A percentile compares a stretch with the other conserved stretches of the same genome.
Conservation (phyloP, 495 filamentous ascomycete species). For the Lasiosphaeria miniovina region DNA sequence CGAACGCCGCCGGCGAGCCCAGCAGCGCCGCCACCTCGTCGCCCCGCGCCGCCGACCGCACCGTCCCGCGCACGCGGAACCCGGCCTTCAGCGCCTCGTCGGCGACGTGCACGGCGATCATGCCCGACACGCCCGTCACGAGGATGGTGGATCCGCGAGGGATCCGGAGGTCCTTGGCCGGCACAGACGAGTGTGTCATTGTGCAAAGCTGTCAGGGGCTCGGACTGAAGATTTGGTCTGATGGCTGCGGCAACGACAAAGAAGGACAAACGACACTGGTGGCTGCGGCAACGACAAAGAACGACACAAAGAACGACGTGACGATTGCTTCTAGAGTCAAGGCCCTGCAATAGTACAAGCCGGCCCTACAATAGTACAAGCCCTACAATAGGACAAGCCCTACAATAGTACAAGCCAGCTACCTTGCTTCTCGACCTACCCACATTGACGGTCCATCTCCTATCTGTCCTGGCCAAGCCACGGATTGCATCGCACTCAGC, state of each 20-base stretch:
- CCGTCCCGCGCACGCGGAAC: slow-evolving; percentile 1
- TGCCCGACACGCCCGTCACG: slow-evolving; percentile 1
- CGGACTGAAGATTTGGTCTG: not conserved
- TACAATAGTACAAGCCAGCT: no score
- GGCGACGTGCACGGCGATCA: not conserved
- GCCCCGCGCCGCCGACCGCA: not conserved
- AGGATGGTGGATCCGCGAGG: slow-evolving; percentile 1
- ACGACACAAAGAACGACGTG: no score
- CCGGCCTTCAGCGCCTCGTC: slow-evolving; percentile 2
- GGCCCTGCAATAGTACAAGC: not conserved
- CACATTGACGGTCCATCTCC: not conserved
- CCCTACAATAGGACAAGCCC: not conserved
- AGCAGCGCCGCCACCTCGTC: not conserved
- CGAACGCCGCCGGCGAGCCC: not conserved
- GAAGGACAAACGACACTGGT: no score
- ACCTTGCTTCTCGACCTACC: not conserved
- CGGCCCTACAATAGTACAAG: no score
- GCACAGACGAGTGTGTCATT: not conserved
- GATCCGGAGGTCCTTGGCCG: not conserved
- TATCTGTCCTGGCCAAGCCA: not conserved
- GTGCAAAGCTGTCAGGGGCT: not conserved
- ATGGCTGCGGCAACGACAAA: not conserved
- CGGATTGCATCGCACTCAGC: not conserved
- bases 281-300: not conserved
- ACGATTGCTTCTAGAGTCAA: not conserved